These are phyloP conservation scores for Colletotrichum incanum DNA, from an alignment of 2,329 filamentous ascomycete species.

Conservation along the genomic window DNA sequence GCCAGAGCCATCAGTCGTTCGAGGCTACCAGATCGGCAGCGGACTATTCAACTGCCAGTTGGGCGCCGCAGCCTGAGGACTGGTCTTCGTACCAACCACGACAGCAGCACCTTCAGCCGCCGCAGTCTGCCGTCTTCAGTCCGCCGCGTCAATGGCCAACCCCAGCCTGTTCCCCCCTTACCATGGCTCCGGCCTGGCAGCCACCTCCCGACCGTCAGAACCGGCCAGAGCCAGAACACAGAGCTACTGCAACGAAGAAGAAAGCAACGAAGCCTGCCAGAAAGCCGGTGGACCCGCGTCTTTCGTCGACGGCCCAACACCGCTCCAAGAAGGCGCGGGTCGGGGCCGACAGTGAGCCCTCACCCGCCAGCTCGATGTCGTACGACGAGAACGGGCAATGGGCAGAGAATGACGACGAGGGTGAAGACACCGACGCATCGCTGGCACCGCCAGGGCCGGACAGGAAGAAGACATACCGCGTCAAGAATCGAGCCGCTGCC, in stretches of 20 bases:
- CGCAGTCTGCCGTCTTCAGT: not conserved
- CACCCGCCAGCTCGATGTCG: not conserved
- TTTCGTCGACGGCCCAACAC: not conserved
- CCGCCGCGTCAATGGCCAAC: not conserved
- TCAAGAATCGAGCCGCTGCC: conserved; percentile 41
- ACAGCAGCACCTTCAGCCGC: not conserved
- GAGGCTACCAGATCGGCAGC: not conserved
- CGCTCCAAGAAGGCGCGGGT: not conserved
- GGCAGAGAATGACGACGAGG: not conserved
- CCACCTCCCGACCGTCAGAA: not conserved
- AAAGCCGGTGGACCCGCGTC: not conserved
- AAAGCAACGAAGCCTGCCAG: not conserved
- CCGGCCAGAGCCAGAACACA: not conserved
- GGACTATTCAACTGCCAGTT: not conserved
- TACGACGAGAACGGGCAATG: not conserved
- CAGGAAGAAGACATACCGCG: conserved; percentile 26
- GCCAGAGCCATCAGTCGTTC: not conserved
- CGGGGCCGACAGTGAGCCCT: not conserved
- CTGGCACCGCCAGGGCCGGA: not conserved
- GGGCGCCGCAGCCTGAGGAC: not conserved
- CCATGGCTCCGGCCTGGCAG: not conserved
- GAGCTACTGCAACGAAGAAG: not conserved
- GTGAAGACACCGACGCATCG: not conserved
- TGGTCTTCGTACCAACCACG: conserved; percentile 7
- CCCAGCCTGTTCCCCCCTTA: not conserved